A percentile compares a stretch with the other conserved stretches of the same genome.
These are phyloP conservation scores for Oehlia diaphana DNA, from an alignment of 192 early-diverging fungal genomes.

Conservation along the genomic window DNA sequence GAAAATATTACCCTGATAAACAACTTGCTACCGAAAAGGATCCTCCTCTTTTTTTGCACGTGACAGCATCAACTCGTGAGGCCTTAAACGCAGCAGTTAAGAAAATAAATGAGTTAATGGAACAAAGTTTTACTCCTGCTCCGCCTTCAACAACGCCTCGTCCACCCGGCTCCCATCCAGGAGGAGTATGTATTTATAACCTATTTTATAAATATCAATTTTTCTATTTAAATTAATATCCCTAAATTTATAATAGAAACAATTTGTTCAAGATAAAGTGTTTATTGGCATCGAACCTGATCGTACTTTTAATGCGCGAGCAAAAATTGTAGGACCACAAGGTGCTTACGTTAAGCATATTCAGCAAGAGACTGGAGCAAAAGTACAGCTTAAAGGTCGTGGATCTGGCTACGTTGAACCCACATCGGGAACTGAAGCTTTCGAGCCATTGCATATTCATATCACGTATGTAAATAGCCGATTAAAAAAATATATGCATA, in stretches of 20 bases:
- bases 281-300: constrained; percentile 73
- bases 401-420: constrained; percentile 82
- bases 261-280: constrained; percentile 66
- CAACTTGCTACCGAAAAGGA: constrained; percentile 71
- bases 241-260: constrained; percentile 32
- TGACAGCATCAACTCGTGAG: constrained; percentile 68
- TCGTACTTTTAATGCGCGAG: constrained; percentile 78
- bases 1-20: constrained; percentile 77
- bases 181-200: background rate
- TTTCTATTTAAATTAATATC: constrained; percentile 10
- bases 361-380: constrained; percentile 72
- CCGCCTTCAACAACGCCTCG: constrained; percentile 33
- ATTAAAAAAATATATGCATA: background rate
- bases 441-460: constrained; percentile 81
- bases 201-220: background rate
- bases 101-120: constrained; percentile 76
- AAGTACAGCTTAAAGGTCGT: constrained; percentile 78
- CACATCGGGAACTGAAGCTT: constrained; percentile 58
- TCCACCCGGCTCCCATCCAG: constrained; percentile 11
- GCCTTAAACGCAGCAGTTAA: constrained; percentile 68
- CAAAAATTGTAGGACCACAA: constrained; percentile 84
- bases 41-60: constrained; percentile 78
- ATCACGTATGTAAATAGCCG: constrained; percentile 59
- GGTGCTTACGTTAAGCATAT: constrained; percentile 86
- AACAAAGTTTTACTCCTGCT: constrained; percentile 51